Percentiles rank a stretch among this genome's conserved stretches.
Conservation (phyloP, 106 monocot species). For the Acorus gramineus region DNA sequence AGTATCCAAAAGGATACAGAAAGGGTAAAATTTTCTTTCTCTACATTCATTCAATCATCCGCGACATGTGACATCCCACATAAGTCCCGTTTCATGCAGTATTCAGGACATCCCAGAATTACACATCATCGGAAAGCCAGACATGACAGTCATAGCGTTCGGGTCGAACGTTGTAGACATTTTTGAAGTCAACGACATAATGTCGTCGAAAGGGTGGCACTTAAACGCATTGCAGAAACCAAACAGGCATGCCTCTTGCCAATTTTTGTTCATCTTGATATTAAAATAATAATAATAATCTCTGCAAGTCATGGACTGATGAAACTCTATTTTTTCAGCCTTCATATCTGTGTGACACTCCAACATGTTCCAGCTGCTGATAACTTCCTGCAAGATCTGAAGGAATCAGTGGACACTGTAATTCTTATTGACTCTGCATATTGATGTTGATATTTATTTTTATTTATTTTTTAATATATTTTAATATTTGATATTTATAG, state of each 20-base stretch:
- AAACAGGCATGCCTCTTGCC: slow-evolving; percentile 39
- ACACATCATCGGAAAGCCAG: slow-evolving; percentile 74
- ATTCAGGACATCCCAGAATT: slow-evolving; percentile 73
- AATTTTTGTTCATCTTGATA: no score
- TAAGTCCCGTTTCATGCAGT: slow-evolving; percentile 18
- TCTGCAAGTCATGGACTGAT: background rate
- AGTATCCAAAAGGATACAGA: slow-evolving; percentile 70
- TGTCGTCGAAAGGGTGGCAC: slow-evolving; percentile 94
- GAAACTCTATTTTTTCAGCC: slow-evolving; percentile 19
- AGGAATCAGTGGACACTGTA: slow-evolving; percentile 61
- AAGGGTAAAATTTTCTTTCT: slow-evolving; percentile 42
- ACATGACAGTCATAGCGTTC: slow-evolving; percentile 86
- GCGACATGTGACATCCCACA: background rate
- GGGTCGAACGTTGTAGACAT: slow-evolving; percentile 69
- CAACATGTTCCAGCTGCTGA: slow-evolving; percentile 59
- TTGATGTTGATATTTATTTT: background rate
- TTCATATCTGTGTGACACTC: slow-evolving; percentile 95
- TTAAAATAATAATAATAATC: background rate
- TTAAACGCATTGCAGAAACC: slow-evolving; percentile 92
- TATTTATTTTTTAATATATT: background rate
- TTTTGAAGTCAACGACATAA: slow-evolving; percentile 89
- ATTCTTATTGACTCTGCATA: slow-evolving; percentile 7
- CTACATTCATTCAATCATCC: background rate
- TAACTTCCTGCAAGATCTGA: slow-evolving; percentile 70
- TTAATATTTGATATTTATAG: slow-evolving; percentile 16